Conservation (phyloP, 768 basidiomycete species). For the Russula vinacea region DNA sequence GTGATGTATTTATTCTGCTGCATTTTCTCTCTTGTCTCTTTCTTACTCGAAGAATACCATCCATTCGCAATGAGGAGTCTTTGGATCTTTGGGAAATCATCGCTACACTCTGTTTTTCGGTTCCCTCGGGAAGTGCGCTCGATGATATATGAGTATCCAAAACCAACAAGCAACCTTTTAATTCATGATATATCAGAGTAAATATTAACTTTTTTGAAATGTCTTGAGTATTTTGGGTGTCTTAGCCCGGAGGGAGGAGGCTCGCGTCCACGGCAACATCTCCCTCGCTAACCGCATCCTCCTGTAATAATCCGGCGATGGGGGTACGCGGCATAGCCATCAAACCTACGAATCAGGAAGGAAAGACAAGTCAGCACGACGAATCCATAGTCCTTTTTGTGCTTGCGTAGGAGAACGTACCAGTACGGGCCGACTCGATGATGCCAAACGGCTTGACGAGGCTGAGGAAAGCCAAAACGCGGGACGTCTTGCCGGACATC, state of each 20-base stretch:
- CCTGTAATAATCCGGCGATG: constrained; percentile 56
- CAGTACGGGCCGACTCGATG: constrained; percentile 91
- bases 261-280: constrained; percentile 76
- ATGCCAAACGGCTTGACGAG: constrained; percentile 93
- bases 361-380: neutral
- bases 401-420: constrained; percentile 45
- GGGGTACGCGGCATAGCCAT: constrained; percentile 99
- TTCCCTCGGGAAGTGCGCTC: neutral
- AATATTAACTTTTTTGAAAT: neutral
- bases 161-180: neutral
- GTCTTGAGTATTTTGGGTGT: constrained; percentile 1
- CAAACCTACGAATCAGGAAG: constrained; percentile 52
- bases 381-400: neutral
- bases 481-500: constrained; percentile 84
- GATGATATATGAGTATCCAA: neutral
- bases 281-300: constrained; percentile 53
- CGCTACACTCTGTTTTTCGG: neutral
- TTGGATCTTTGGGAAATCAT: neutral
- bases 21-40: constrained; percentile 10
- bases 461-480: constrained; percentile 90
- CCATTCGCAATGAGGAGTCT: neutral
- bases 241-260: constrained; percentile 87
- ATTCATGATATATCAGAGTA: neutral
- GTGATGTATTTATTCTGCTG: constrained; percentile 25
- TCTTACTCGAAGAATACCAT: constrained; percentile 11